Evolutionary conservation across 352 stramenopile species (phyloP), one percentile per base, ranked within the genome.

Genomic region (Aphanomyces stellatus): DNA sequence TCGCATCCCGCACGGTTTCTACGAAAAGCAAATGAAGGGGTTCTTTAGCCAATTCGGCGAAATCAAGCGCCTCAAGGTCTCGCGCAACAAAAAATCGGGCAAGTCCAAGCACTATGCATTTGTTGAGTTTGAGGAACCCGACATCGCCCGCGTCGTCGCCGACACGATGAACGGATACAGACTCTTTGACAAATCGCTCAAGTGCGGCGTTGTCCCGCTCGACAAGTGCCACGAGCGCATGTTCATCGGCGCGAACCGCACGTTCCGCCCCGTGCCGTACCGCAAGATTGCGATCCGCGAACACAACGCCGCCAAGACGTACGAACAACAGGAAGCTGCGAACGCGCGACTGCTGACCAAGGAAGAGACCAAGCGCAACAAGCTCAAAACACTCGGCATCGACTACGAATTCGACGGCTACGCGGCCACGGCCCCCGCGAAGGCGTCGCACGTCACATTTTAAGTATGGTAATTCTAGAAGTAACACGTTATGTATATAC

Each of bases 11-110:
- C 82, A 95, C 73, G 91, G 93, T 34, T 98, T 99, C 69, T 97
- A 98, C 84, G 96, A 99, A 81, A 85, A 91, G 70, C 88, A 99
- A 78, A 93, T 99, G 72, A 74, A 79, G 43, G 88, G 82, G 22
- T 99, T 98, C 80, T 96, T 99, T 56, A 88, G 92, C 64, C 96
- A 99, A 79, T 99, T 99, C 70, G 96, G 96, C 65, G 75, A 85
- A 30, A 89, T 99, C 28, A 79, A 76, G 19, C 82, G 88, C 57
- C 80, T 98, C 56, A 82, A 92, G n/a, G 71, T 99, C 15, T 98
- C 88, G 62, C 91, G 96, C 53, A 98, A 94, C 65, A 97, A 96
- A 74, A 95, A 96, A 76, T 96, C 93, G 48, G 95, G 95, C 42
- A 88, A 90, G 65, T 96, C 93, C 41, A 95, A 96, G 72, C 93